Percentiles rank a stretch among this genome's conserved stretches.
Evolutionary conservation across 1,284 basidiomycete species (phyloP).

Genomic region (Phylloporus sp.): DNA sequence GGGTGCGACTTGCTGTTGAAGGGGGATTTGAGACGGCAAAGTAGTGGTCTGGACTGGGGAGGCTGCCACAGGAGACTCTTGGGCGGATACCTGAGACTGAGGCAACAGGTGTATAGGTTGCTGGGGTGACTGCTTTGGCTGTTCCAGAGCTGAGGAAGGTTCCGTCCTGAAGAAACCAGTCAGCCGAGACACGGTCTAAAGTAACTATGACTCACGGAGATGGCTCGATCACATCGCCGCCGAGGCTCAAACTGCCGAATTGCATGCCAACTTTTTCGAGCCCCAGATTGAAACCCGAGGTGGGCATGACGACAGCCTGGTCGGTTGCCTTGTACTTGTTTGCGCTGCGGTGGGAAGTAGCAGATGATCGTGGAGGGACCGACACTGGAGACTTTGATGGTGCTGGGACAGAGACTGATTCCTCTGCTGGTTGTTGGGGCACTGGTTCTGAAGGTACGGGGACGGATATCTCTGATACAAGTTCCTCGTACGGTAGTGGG

Average conservation of each 20-base stretch:
- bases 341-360: conserved; percentile 55
- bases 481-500: conserved; percentile 23
- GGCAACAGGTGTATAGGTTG: conserved; percentile 42
- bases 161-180: conserved; percentile 24
- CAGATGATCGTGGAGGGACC: conserved; percentile 48
- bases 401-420: conserved; percentile 19
- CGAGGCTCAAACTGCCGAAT: conserved; percentile 77
- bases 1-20: conserved; percentile 33
- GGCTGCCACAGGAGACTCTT: conserved; percentile 35
- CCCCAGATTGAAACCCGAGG: conserved; percentile 55
- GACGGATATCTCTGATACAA: conserved; percentile 13
- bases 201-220: conserved; percentile 45
- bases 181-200: conserved; percentile 7
- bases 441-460: conserved; percentile 18
- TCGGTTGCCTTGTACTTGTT: conserved; percentile 71
- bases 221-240: conserved; percentile 61
- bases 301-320: conserved; percentile 78
- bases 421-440: conserved; percentile 22
- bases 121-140: conserved; percentile 47
- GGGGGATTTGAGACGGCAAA: conserved; percentile 37
- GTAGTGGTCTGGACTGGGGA: conserved; percentile 42
- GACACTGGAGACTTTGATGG: conserved; percentile 40
- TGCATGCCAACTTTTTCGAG: conserved; percentile 83
- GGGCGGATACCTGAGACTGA: conserved; percentile 26
- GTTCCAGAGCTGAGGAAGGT: conserved; percentile 20